Evolutionary conservation across 1,284 basidiomycete species (phyloP).

Genomic region (Ganoderma sp.): DNA sequence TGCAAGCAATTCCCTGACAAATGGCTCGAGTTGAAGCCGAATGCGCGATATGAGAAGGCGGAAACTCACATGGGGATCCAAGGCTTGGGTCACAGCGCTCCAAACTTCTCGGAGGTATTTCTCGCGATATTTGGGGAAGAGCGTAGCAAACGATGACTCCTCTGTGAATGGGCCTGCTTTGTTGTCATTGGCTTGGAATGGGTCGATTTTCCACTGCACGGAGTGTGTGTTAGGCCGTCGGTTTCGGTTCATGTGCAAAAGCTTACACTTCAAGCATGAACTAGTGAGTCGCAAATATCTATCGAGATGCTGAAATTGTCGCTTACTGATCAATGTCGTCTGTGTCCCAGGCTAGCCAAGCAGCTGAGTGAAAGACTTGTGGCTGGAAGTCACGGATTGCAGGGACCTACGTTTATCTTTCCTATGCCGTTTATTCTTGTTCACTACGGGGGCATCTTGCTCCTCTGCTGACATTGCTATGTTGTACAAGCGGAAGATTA

Average conservation of each 20-base stretch:
- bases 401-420: conserved; percentile 85
- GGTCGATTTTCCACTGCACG: conserved; percentile 85
- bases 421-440: conserved; percentile 87
- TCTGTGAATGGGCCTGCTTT: conserved; percentile 87
- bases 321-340: conserved; percentile 98
- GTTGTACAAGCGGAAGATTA: neutral
- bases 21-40: neutral
- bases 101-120: conserved; percentile 95
- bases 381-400: neutral
- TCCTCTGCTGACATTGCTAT: conserved; percentile 51
- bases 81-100: conserved; percentile 88
- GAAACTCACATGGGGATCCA: conserved; percentile 79
- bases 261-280: conserved; percentile 31
- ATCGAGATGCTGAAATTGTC: conserved; percentile 9
- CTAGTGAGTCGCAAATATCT: conserved; percentile 26
- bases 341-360: conserved; percentile 89
- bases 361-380: conserved; percentile 11
- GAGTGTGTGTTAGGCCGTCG: conserved; percentile 19
- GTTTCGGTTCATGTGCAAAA: conserved; percentile 2
- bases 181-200: conserved; percentile 79
- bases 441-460: conserved; percentile 52
- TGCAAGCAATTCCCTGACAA: conserved; percentile 83
- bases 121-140: conserved; percentile 99
- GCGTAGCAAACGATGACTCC: conserved; percentile 96
- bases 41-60: neutral